Conservation (phyloP, 2,329 filamentous ascomycete genomes). For the Aspergillus unguis region DNA sequence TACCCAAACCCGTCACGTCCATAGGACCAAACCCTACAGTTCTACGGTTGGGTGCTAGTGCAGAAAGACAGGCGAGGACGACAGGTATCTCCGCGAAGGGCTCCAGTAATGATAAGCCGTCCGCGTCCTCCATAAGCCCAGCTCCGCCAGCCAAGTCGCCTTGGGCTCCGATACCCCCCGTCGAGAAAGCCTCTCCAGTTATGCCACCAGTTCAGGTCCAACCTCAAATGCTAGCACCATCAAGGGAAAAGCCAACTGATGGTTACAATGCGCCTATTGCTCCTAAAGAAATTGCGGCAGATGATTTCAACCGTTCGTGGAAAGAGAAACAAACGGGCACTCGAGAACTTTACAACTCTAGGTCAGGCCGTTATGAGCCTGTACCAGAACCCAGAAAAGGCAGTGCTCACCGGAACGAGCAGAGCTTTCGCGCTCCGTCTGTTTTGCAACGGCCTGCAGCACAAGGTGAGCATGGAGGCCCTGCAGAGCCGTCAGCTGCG, state of each 20-base stretch:
- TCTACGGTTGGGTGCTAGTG: slow-evolving; percentile 47
- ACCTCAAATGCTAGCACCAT: slow-evolving; percentile 48
- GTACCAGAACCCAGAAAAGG: slow-evolving; percentile 71
- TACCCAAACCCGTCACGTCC: slow-evolving; percentile 41
- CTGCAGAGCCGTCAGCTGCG: slow-evolving; percentile 78
- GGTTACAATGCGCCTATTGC: slow-evolving; percentile 50
- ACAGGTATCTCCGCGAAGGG: slow-evolving; percentile 47
- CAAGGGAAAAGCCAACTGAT: slow-evolving; percentile 58
- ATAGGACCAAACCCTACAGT: slow-evolving; percentile 50
- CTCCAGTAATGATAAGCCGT: slow-evolving; percentile 52
- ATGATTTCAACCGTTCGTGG: slow-evolving; percentile 88
- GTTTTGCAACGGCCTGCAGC: slow-evolving; percentile 72
- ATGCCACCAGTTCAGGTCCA: slow-evolving; percentile 51
- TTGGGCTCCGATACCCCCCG: slow-evolving; percentile 81
- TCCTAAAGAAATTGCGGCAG: slow-evolving; percentile 83
- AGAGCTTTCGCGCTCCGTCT: slow-evolving; percentile 67
- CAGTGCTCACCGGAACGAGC: slow-evolving; percentile 61
- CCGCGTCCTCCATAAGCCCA: slow-evolving; percentile 44
- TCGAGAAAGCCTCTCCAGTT: slow-evolving; percentile 73
- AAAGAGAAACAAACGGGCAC: slow-evolving; percentile 64
- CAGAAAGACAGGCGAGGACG: slow-evolving; percentile 45
- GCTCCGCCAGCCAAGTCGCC: slow-evolving; percentile 77
- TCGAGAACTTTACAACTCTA: slow-evolving; percentile 88
- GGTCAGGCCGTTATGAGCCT: slow-evolving; percentile 88
- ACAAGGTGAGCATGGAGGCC: slow-evolving; percentile 59